A percentile compares a stretch with the other conserved stretches of the same genome.
phyloP scores from a whole-genome alignment of 2,329 filamentous ascomycete species.

The Penicillium sp. region DNA sequence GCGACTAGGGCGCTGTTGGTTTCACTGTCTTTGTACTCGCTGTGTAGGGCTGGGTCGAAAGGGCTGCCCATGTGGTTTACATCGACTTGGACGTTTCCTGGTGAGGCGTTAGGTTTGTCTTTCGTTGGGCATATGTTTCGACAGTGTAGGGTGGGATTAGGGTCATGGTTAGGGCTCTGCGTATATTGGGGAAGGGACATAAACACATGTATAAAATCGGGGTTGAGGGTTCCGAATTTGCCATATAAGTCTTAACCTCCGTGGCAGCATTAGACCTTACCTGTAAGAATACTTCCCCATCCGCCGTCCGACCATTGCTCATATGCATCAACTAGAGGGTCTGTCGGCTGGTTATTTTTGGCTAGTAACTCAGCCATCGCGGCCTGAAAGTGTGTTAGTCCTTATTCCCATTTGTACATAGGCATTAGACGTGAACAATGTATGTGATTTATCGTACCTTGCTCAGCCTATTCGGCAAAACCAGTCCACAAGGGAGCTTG shows the following conservation, averaged over 20 bases:
- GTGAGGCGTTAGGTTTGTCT: not conserved
- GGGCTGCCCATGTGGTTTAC: slow-evolving; percentile 39
- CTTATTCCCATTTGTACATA: not conserved
- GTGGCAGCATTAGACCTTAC: slow-evolving; percentile 15
- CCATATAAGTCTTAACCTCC: no score
- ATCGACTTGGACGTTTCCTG: slow-evolving; percentile 46
- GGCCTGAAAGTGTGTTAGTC: slow-evolving; percentile 37
- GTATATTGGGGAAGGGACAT: no score
- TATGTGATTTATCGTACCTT: slow-evolving; percentile 30
- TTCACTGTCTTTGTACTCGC: slow-evolving; percentile 23
- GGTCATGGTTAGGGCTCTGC: not conserved
- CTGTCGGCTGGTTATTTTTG: slow-evolving; percentile 45
- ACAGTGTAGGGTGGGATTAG: not conserved
- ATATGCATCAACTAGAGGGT: slow-evolving; percentile 49
- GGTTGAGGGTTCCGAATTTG: no score
- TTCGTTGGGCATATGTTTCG: not conserved
- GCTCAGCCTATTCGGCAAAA: slow-evolving; percentile 54
- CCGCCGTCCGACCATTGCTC: slow-evolving; percentile 48
- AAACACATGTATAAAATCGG: no score
- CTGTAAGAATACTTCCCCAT: slow-evolving; percentile 46
- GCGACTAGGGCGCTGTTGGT: slow-evolving; percentile 18
- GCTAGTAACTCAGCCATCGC: slow-evolving; percentile 45
- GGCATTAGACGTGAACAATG: not conserved
- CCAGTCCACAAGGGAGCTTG: slow-evolving; percentile 55
- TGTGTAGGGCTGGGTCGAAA: slow-evolving; percentile 28